These are phyloP conservation scores for Hyaloperonospora brassicae DNA, from an alignment of 352 stramenopile genomes.

Conservation along the genomic window DNA sequence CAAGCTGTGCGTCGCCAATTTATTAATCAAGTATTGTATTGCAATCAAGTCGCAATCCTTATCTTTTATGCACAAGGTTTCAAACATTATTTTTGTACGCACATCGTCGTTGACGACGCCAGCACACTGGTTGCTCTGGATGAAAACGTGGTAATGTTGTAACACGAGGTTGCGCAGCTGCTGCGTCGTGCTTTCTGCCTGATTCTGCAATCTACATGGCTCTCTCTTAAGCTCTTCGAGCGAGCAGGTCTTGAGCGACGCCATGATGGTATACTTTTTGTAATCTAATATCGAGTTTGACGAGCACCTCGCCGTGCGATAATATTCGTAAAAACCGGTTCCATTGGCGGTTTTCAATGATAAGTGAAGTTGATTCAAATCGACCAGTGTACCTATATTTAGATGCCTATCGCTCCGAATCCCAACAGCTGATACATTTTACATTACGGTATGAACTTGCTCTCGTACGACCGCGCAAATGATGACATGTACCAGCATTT, in stretches of 20 bases:
- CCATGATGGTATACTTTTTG: constrained; percentile 1
- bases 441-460: too few relatives aligned
- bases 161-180: constrained; percentile 75
- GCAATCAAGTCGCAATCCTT: not conserved
- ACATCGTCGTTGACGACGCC: constrained; percentile 75
- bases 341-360: too few relatives aligned
- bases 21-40: constrained; percentile 9
- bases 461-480: too few relatives aligned
- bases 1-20: constrained; percentile 26
- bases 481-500: too few relatives aligned
- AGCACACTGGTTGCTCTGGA: constrained; percentile 85
- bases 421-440: too few relatives aligned
- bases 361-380: too few relatives aligned
- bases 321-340: too few relatives aligned
- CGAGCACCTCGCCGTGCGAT: too few relatives aligned
- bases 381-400: too few relatives aligned
- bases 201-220: constrained; percentile 70
- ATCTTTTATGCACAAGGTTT: too few relatives aligned
- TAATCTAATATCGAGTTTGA: not conserved
- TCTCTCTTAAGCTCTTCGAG: constrained; percentile 83
- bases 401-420: too few relatives aligned
- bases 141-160: constrained; percentile 88
- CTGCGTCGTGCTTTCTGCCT: constrained; percentile 68
- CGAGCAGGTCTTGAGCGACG: constrained; percentile 44
- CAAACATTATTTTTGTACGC: constrained; percentile 2